Evolutionary conservation across 805 yeast species (phyloP).

Genomic region (Kurtzmaniella fragi): DNA sequence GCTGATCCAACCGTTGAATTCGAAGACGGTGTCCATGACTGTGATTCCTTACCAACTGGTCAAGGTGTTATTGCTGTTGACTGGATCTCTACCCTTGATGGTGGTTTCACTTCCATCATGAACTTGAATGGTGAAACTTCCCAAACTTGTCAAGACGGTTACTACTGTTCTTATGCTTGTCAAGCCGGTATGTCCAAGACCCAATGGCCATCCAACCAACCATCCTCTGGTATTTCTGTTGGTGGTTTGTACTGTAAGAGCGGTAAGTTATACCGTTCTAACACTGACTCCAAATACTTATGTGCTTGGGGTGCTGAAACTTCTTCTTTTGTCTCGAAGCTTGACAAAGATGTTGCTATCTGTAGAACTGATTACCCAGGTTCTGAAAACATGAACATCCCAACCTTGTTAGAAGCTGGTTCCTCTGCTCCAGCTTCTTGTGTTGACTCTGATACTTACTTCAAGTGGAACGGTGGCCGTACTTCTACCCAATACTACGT

Average conservation of each 20-base stretch:
- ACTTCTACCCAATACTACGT: conserved; percentile 97
- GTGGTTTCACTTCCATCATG: conserved; percentile 81
- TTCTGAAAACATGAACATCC: conserved; percentile 96
- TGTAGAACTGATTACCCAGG: conserved; percentile 99
- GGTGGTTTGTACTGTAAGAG: conserved; percentile 88
- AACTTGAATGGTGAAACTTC: conserved; percentile 55
- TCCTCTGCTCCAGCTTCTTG: conserved; percentile 62
- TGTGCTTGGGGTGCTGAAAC: conserved; percentile 83
- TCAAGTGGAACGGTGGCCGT: conserved; percentile 70
- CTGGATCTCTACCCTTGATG: conserved; percentile 42
- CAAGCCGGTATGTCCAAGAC: conserved; percentile 99
- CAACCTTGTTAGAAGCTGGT: conserved; percentile 78
- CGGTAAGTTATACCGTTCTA: conserved; percentile 82
- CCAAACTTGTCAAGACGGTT: conserved; percentile 77
- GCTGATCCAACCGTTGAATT: conserved; percentile 56
- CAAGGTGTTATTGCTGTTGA: conserved; percentile 77
- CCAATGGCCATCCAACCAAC: conserved; percentile 92
- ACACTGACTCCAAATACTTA: conserved; percentile 58
- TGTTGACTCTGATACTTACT: conserved; percentile 74
- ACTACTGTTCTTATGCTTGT: conserved; percentile 96
- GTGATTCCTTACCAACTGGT: conserved; percentile 72
- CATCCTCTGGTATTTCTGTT: conserved; percentile 80
- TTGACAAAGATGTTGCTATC: conserved; percentile 67
- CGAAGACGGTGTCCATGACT: conserved; percentile 65
- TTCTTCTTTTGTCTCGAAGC: conserved; percentile 64